phyloP scores from a whole-genome alignment of 2,329 filamentous ascomycete species.

The Lomentospora prolificans region DNA sequence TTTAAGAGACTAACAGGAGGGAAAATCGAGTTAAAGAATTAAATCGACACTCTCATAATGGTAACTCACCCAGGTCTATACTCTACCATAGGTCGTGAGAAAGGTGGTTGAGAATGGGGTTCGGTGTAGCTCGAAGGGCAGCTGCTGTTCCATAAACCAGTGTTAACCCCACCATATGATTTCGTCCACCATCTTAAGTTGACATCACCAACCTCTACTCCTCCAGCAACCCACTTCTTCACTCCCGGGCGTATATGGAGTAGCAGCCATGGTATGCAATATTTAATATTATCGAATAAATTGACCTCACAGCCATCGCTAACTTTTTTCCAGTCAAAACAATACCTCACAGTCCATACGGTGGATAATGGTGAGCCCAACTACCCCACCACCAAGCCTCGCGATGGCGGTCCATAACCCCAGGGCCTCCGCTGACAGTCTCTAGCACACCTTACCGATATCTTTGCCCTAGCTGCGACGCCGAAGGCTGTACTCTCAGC shows the following conservation, averaged over 20 bases:
- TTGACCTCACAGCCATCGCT: neutral
- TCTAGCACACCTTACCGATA: constrained; percentile 70
- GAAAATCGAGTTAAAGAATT: too few relatives aligned
- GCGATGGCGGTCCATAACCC: neutral
- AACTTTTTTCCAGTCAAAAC: constrained; percentile 64
- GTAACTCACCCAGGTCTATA: too few relatives aligned
- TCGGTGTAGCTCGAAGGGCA: neutral
- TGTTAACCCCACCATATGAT: neutral
- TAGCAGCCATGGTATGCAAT: constrained; percentile 1
- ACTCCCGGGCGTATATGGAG: neutral
- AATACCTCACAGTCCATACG: constrained; percentile 90
- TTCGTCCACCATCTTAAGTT: neutral
- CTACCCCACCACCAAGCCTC: neutral
- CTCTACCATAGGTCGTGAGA: too few relatives aligned
- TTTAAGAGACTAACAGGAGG: too few relatives aligned
- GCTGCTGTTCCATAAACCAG: too few relatives aligned
- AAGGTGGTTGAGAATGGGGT: too few relatives aligned
- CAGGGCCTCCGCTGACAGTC: constrained; percentile 12
- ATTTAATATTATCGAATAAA: neutral
- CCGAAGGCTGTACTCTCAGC: constrained; percentile 66
- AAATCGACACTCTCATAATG: too few relatives aligned
- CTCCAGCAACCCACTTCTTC: neutral
- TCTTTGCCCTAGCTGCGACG: constrained; percentile 75
- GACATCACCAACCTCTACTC: neutral
- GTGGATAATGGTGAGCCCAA: constrained; percentile 64